phyloP scores from a whole-genome alignment of 768 basidiomycete species.

The Boletus rubropictus region DNA sequence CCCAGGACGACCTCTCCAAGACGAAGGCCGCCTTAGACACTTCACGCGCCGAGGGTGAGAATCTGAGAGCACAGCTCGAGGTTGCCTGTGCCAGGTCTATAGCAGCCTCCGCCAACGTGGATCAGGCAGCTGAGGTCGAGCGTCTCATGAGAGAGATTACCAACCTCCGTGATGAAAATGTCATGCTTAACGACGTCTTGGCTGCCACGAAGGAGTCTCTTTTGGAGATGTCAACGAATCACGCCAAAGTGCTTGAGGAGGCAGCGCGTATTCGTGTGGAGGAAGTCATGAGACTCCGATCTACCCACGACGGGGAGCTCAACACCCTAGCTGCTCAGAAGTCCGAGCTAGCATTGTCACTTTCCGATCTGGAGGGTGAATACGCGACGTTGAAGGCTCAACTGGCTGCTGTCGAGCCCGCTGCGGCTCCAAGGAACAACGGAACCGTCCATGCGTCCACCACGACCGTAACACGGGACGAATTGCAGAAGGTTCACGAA shows the following conservation, averaged over 20 bases:
- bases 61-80: constrained; percentile 58
- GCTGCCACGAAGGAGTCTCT: constrained; percentile 66
- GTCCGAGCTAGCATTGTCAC: constrained; percentile 50
- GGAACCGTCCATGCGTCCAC: constrained; percentile 37
- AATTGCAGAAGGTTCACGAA: constrained; percentile 71
- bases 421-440: constrained; percentile 51
- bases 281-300: constrained; percentile 59
- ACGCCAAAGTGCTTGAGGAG: constrained; percentile 69
- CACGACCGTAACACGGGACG: constrained; percentile 60
- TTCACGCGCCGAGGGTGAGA: constrained; percentile 49
- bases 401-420: constrained; percentile 40
- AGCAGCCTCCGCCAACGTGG: constrained; percentile 37
- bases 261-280: constrained; percentile 64
- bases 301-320: constrained; percentile 58
- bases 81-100: constrained; percentile 46
- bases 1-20: constrained; percentile 77
- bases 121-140: constrained; percentile 50
- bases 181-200: constrained; percentile 59
- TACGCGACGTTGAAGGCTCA: constrained; percentile 58
- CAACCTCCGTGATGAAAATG: constrained; percentile 63
- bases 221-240: constrained; percentile 62
- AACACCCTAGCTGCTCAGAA: constrained; percentile 52
- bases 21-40: constrained; percentile 56
- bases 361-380: constrained; percentile 78
- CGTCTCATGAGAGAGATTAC: constrained; percentile 55